These are phyloP conservation scores for Fraxinus americana DNA, from an alignment of 257 asterid genomes.

Conservation along the genomic window DNA sequence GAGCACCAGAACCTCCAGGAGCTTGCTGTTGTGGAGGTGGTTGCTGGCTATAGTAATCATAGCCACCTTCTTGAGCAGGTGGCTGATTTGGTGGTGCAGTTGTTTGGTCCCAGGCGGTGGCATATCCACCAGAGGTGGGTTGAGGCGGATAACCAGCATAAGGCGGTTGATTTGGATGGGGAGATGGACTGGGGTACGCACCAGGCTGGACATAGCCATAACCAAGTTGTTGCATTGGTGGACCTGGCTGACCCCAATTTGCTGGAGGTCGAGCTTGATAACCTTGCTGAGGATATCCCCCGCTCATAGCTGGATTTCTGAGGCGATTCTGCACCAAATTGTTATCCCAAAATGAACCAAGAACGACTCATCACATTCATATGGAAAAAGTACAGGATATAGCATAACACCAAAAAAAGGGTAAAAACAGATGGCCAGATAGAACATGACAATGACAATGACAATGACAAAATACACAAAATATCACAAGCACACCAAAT, in stretches of 20 bases:
- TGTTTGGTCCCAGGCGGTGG: conserved; percentile 79
- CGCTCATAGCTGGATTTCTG: conserved; percentile 67
- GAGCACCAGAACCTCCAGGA: conserved; percentile 49
- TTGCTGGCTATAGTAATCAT: conserved; percentile 81
- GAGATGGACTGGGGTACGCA: conserved; percentile 69
- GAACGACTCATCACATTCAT: conserved; percentile 27
- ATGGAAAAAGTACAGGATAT: background rate
- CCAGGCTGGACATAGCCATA: conserved; percentile 80
- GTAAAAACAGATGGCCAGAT: background rate
- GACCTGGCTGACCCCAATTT: conserved; percentile 77
- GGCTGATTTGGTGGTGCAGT: conserved; percentile 58
- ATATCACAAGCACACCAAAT: background rate
- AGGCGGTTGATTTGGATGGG: conserved; percentile 63
- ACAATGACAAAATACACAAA: background rate
- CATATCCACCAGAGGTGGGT: conserved; percentile 67
- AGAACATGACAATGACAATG: background rate
- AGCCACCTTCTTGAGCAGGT: conserved; percentile 60
- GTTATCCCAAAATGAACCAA: conserved; percentile 51
- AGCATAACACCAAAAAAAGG: background rate
- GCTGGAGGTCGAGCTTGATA: conserved; percentile 80
- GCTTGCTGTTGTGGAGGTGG: conserved; percentile 54
- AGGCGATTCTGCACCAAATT: conserved; percentile 79
- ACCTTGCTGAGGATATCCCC: conserved; percentile 84
- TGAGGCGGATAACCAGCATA: conserved; percentile 75
- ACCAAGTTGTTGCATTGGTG: conserved; percentile 74